Base-by-base conservation (phyloP, 495 filamentous ascomycete genomes). In the Letharia columbiana region DNA sequence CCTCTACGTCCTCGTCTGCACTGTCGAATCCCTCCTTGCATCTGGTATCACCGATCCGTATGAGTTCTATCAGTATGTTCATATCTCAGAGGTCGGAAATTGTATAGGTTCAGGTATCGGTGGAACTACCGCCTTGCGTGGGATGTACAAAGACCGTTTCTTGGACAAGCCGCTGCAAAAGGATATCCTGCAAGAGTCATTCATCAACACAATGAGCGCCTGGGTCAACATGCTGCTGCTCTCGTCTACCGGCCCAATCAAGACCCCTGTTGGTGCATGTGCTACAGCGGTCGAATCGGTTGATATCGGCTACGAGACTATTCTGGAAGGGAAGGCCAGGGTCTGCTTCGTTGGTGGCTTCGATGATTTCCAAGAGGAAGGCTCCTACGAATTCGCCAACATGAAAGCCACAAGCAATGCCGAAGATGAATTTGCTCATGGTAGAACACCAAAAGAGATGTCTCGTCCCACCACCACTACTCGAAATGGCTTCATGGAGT, bases 401-500 rank as follows among this genome's bases (percentile, higher is more conserved):
- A 99, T 99, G 94, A 95, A 96, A 77, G 94, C 94, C 42, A 99
- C 94, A 54, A 96, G 90, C 82, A 99, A 97, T 71, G 91, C 92
- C 35, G 88, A 96, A 62, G 91, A 97, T 67, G 94, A 98, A 73
- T 90, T 98, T 71, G 91, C 89, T 10, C 93, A 97, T 71, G 94
- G 94, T 44, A 89, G 94, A 68, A 96, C 94, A 44, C 95, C 94
- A 0, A 86, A 86, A 73, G 94, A 99, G 79, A 99, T 99, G 94
- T 99, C 94, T 0, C 86, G 94, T 56, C 94, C 94, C 1, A 94
- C 94, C 12, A 98, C 94, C 12, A 99, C 94, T 12, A 98, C 94
- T 13, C 84, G 94, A 76, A 92, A 91, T 70, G 94, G 94, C 40
- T 99, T 99, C 82, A 98, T 99, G 95, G 94, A 99, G 80, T 97